phyloP scores from a whole-genome alignment of 148 eudicot genomes.

The Euryodendron excelsum region DNA sequence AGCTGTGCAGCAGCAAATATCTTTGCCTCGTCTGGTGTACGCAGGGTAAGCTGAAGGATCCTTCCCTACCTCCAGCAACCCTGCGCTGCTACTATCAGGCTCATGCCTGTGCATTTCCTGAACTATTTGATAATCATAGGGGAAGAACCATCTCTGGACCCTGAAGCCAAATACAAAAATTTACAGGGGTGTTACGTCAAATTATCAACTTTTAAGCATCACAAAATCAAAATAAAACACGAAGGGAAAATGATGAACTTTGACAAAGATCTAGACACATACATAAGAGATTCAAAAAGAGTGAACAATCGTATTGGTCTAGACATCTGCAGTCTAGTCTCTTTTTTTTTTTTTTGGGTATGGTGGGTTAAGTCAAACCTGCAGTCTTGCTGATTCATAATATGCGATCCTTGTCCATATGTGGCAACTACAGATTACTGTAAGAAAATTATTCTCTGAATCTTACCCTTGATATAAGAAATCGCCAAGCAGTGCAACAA shows the following conservation, averaged over 20 bases:
- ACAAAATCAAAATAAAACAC: too few relatives aligned
- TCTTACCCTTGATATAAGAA: conserved; percentile 85
- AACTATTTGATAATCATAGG: conserved; percentile 82
- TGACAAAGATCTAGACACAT: too few relatives aligned
- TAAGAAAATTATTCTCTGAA: background rate
- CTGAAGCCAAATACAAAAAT: conserved; percentile 37
- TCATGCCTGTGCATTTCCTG: conserved; percentile 79
- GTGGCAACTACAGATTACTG: too few relatives aligned
- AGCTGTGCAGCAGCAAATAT: conserved; percentile 74
- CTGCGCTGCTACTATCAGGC: conserved; percentile 50
- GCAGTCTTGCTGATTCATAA: too few relatives aligned
- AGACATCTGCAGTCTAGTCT: too few relatives aligned
- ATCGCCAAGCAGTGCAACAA: conserved; percentile 75
- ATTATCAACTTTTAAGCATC: background rate
- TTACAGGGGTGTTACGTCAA: background rate
- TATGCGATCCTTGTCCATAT: too few relatives aligned
- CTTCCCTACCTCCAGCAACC: conserved; percentile 51
- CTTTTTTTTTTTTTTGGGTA: too few relatives aligned
- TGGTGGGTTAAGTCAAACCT: too few relatives aligned
- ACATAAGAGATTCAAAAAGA: too few relatives aligned
- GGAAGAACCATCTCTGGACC: conserved; percentile 90
- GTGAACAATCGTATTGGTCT: too few relatives aligned
- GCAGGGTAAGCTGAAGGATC: too few relatives aligned
- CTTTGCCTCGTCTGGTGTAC: conserved; percentile 62
- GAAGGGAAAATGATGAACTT: too few relatives aligned